phyloP scores from a whole-genome alignment of 129 eudicot species.

The Lactuca saligna region DNA sequence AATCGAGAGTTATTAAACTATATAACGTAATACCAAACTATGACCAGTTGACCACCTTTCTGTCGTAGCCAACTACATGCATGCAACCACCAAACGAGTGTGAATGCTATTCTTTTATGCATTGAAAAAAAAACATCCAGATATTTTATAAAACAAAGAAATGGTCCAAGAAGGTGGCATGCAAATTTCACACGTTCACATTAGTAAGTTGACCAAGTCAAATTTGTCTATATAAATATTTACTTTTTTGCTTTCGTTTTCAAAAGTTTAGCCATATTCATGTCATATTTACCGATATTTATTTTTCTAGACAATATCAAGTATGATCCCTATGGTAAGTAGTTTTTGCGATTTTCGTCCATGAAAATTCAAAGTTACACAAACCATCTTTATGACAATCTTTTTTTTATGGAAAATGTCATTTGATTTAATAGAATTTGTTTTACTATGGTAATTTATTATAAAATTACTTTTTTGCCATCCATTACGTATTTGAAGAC shows the following conservation, averaged over 20 bases:
- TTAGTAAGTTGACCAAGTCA: neutral
- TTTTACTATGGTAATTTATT: no score
- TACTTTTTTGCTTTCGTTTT: neutral
- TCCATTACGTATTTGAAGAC: no score
- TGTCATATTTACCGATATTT: neutral
- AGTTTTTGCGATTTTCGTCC: no score
- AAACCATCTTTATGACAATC: no score
- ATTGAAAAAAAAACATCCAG: neutral
- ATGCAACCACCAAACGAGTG: neutral
- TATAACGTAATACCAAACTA: neutral
- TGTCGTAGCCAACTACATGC: neutral
- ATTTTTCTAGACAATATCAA: neutral
- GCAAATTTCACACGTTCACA: constrained; percentile 17
- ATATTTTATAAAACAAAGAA: neutral
- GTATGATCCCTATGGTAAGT: no score
- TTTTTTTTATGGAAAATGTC: no score
- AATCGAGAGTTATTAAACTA: neutral
- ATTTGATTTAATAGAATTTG: no score
- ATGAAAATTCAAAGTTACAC: no score
- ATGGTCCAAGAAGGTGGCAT: constrained; percentile 6
- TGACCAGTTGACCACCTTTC: neutral
- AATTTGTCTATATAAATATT: neutral
- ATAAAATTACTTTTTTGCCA: no score
- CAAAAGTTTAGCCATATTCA: neutral
- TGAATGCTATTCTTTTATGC: neutral